phyloP scores from a whole-genome alignment of 1,139 yeast species.

The Diutina mesorugosa region DNA sequence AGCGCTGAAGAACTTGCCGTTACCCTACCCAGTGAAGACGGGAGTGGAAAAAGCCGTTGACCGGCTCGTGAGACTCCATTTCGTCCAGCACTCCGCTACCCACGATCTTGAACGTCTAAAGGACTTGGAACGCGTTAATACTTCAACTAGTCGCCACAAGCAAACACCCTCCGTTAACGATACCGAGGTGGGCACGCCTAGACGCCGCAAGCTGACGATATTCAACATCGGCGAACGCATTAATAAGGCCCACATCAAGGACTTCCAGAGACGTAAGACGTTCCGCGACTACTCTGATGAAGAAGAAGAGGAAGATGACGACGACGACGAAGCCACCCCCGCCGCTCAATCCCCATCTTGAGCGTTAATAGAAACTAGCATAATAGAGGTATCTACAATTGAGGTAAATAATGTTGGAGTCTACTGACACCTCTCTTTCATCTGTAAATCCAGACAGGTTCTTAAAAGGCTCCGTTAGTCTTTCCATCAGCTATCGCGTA shows the following conservation, averaged over 20 bases:
- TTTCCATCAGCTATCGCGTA: constrained; percentile 3
- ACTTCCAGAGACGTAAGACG: constrained; percentile 59
- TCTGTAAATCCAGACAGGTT: constrained; percentile 1
- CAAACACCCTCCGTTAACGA: not conserved
- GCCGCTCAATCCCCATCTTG: not conserved
- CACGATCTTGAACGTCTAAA: not conserved
- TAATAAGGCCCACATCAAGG: constrained; percentile 76
- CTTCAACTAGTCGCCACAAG: not conserved
- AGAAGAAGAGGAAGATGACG: constrained; percentile 16
- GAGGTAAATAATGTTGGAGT: not conserved
- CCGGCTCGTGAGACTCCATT: not conserved
- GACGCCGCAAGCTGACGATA: constrained; percentile 22
- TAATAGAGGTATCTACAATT: not conserved
- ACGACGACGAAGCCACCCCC: constrained; percentile 9
- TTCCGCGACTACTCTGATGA: constrained; percentile 2
- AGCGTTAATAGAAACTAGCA: not conserved
- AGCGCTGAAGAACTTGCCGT: constrained; percentile 75
- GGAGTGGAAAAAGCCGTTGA: not conserved
- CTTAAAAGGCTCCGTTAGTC: not conserved
- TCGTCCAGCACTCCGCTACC: not conserved
- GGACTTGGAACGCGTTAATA: not conserved
- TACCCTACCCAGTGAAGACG: constrained; percentile 51
- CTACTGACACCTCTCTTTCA: constrained; percentile 3
- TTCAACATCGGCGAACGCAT: constrained; percentile 44
- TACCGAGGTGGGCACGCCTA: constrained; percentile 2